phyloP scores from a whole-genome alignment of 2,329 filamentous ascomycete genomes.

The Claviceps sp. region DNA sequence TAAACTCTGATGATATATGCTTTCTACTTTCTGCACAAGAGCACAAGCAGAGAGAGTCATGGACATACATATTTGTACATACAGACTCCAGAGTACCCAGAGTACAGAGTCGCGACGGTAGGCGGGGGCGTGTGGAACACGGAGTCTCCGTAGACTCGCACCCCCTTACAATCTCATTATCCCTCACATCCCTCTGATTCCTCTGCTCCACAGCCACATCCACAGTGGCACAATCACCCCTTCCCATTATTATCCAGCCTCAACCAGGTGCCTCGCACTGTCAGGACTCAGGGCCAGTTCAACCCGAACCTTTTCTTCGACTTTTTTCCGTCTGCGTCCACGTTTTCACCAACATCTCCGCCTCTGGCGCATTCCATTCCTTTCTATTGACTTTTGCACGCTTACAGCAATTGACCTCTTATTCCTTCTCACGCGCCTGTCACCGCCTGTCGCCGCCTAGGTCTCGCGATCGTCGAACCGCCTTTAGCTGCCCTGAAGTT shows the following conservation, averaged over 20 bases:
- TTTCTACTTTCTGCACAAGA: too few species aligned
- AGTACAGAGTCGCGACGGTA: too few species aligned
- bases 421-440: neutral
- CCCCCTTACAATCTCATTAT: too few species aligned
- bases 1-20: too few species aligned
- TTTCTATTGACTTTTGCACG: neutral
- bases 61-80: too few species aligned
- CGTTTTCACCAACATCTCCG: neutral
- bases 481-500: neutral
- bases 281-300: neutral
- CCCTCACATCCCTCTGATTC: too few species aligned
- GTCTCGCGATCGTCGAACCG: neutral
- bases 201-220: neutral
- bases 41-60: too few species aligned
- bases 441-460: neutral
- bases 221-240: neutral
- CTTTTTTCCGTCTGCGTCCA: neutral
- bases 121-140: too few species aligned
- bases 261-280: neutral
- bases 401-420: neutral
- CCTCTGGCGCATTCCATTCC: slow-evolving; percentile 4
- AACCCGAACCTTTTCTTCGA: neutral
- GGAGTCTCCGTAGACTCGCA: too few species aligned
- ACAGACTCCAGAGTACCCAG: too few species aligned
- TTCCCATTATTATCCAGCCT: neutral